Evolutionary conservation across 768 basidiomycete species (phyloP).

Genomic region (Tulasnella sp.): DNA sequence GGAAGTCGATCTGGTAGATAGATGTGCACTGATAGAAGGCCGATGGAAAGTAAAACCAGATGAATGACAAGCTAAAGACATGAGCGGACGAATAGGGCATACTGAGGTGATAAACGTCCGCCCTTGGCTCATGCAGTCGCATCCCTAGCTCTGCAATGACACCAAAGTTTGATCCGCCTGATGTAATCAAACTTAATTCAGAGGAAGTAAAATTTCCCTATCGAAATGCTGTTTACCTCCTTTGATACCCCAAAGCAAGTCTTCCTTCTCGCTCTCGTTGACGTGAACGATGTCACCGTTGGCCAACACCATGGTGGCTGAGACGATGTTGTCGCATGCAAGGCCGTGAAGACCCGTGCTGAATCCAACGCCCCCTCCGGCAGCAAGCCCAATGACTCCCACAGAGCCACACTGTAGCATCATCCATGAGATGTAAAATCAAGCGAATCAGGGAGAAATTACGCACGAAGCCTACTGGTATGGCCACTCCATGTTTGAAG

Average conservation of each 20-base stretch:
- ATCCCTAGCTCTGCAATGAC: slow-evolving; percentile 1
- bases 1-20: slow-evolving; percentile 2
- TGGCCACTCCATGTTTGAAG: slow-evolving; percentile 12
- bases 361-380: slow-evolving; percentile 4
- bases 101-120: slow-evolving; percentile 4
- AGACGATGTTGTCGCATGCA: slow-evolving; percentile 9
- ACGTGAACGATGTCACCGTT: slow-evolving; percentile 4
- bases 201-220: no score
- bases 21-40: background rate
- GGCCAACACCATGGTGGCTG: slow-evolving; percentile 9
- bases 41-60: background rate
- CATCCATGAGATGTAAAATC: background rate
- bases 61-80: background rate
- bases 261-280: background rate
- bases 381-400: background rate
- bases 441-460: background rate
- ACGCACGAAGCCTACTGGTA: no score
- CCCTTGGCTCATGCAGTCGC: slow-evolving; percentile 2
- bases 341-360: slow-evolving; percentile 1
- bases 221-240: background rate
- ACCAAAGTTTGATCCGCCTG: slow-evolving; percentile 14
- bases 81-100: background rate
- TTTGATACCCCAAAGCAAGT: slow-evolving; percentile 13
- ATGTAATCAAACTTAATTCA: background rate
- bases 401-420: background rate